phyloP scores from a whole-genome alignment of 2,329 filamentous ascomycete species.

The Stachybotrys chartarum region DNA sequence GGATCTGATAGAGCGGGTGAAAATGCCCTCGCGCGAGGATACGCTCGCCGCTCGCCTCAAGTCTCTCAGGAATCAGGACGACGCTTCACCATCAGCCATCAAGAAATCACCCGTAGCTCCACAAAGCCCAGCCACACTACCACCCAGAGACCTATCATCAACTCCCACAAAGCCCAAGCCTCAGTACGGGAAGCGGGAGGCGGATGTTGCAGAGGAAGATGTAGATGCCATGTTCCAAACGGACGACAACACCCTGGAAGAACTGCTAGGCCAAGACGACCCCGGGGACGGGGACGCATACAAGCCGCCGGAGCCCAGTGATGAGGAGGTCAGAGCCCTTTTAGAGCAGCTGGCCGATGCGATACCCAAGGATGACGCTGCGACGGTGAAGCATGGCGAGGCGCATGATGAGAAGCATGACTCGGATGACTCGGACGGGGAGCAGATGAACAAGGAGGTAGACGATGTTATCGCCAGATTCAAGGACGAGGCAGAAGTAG shows the following conservation, averaged over 20 bases:
- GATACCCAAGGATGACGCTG: conserved; percentile 18
- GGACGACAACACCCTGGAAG: conserved; percentile 45
- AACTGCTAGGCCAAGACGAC: conserved; percentile 38
- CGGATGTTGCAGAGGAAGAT: conserved; percentile 19
- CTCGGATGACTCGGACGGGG: conserved; percentile 42
- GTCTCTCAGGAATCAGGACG: conserved; percentile 36
- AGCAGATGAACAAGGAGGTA: conserved; percentile 37
- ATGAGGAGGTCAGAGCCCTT: conserved; percentile 26
- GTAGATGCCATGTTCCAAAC: conserved; percentile 33
- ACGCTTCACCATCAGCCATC: conserved; percentile 13
- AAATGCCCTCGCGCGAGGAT: conserved; percentile 40
- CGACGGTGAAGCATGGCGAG: neutral
- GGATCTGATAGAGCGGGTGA: conserved; percentile 33
- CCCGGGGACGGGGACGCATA: conserved; percentile 20
- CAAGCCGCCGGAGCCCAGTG: conserved; percentile 13
- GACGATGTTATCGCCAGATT: conserved; percentile 37
- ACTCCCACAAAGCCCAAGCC: neutral
- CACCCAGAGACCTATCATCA: neutral
- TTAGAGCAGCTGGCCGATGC: conserved; percentile 27
- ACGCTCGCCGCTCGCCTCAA: conserved; percentile 44
- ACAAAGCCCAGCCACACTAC: neutral
- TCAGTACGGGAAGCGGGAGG: neutral
- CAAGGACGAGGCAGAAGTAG: conserved; percentile 36
- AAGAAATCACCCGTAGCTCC: neutral
- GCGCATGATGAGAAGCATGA: conserved; percentile 10